phyloP scores from a whole-genome alignment of 75 land plant species.

The Selaginella moellendorffii region DNA sequence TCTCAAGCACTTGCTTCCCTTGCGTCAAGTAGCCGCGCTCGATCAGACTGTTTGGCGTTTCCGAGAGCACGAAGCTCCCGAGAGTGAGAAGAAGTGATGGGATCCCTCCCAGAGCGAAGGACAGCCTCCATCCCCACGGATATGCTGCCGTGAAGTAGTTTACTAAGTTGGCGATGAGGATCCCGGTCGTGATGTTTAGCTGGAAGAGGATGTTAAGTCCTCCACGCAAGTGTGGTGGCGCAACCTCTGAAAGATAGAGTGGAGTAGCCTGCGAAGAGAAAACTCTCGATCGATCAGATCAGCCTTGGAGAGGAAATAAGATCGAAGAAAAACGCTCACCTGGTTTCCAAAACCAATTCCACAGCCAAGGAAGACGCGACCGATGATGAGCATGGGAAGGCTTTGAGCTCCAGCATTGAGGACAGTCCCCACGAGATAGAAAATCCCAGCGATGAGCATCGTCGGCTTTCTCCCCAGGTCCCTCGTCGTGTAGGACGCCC shows the following conservation, averaged over 20 bases:
- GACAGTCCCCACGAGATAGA: background rate
- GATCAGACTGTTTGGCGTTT: conserved; percentile 20
- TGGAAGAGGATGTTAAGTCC: conserved; percentile 18
- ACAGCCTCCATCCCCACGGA: conserved; percentile 22
- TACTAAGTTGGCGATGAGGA: conserved; percentile 16
- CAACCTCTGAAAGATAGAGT: conserved; percentile 19
- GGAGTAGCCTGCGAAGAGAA: conserved; percentile 11
- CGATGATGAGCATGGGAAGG: background rate
- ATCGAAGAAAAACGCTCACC: background rate
- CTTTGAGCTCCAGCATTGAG: background rate
- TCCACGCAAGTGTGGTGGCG: conserved; percentile 14
- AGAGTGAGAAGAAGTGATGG: conserved; percentile 12
- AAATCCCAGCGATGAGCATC: background rate
- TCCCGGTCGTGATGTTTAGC: conserved; percentile 16
- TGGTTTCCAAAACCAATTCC: background rate
- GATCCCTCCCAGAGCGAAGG: conserved; percentile 17
- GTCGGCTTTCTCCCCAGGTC: background rate
- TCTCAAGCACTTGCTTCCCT: conserved; percentile 9
- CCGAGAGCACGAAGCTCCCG: conserved; percentile 13
- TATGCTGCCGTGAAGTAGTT: conserved; percentile 10
- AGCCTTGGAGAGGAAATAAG: too few species aligned
- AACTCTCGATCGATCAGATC: too few species aligned
- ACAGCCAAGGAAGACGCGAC: background rate
- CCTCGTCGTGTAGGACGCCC: background rate
- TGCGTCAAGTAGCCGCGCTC: conserved; percentile 9